Base-by-base conservation (phyloP, 805 yeast species). In the Yueomyces sp. region DNA sequence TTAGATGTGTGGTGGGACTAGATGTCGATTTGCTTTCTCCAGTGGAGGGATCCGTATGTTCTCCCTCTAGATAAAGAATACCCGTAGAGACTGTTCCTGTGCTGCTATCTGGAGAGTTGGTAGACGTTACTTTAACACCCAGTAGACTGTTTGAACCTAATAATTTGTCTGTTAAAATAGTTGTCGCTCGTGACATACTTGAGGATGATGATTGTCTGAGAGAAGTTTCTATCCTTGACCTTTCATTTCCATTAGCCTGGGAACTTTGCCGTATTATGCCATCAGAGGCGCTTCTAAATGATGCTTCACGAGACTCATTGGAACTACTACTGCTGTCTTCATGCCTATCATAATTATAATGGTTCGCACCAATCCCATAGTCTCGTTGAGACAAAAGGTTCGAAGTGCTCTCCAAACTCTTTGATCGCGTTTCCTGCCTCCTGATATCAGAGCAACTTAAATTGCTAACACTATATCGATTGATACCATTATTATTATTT, bases 1-100 rank as follows among this genome's bases (percentile, higher is more conserved):
- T 30, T 9, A 6, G 33, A 30, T 19, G 19, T 19, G 19, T 19
- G 19, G 19, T 19, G 19, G 19, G 19, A 19, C 19, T 19, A 19
- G 19, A 19, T 19, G 19, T 19, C 1, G 19, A 19, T 19, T 19
- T 19, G 2, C 19, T 19, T 19, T 19, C 19, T 19, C 19, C 19
- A 19, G 19, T 19, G 19, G 19, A 19, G 19, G 19, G 19, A 19
- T 19, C 19, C 19, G 19, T 19, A 19, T 19, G 19, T 19, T 19
- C 19, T 19, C 19, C 19, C 19, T 19, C 19, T 19, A 19, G 19
- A 19, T 19, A 19, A 19, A 19, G 19, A 30, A 43, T 40, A 5
- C 40, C 29, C 3, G 45, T 43, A 2, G 45, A 43, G 19, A 43
- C 40, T 4, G 45, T 43, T 26, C 45, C 45, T 3, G 40, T 28